phyloP scores from a whole-genome alignment of 169 alveolate genomes.

The Cryptosporidium parvum region DNA sequence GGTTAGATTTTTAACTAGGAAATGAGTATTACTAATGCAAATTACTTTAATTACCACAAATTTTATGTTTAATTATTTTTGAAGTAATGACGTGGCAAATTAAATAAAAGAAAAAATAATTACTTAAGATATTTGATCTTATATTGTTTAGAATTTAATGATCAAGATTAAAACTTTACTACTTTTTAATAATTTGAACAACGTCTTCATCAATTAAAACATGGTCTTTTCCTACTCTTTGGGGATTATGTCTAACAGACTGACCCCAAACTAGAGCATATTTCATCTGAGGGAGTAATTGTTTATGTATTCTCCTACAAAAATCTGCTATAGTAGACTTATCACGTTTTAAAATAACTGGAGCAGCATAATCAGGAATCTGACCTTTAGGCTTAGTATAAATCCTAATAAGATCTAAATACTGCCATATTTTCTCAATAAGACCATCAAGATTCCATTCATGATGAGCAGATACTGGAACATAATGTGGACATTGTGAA shows the following conservation, averaged over 20 bases:
- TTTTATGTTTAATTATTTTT: too few relatives aligned
- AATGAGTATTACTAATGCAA: not conserved
- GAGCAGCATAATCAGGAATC: slow-evolving; percentile 96
- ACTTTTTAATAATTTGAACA: slow-evolving; percentile 88
- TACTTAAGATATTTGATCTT: too few relatives aligned
- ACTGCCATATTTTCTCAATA: slow-evolving; percentile 97
- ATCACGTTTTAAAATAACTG: slow-evolving; percentile 92
- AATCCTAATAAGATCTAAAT: slow-evolving; percentile 94
- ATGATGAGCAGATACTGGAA: slow-evolving; percentile 87
- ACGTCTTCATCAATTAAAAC: slow-evolving; percentile 90
- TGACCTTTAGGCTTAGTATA: slow-evolving; percentile 99
- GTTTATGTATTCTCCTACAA: slow-evolving; percentile 86
- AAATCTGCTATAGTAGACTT: slow-evolving; percentile 87
- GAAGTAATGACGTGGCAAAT: too few relatives aligned
- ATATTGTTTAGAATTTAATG: too few relatives aligned
- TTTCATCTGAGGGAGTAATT: slow-evolving; percentile 89
- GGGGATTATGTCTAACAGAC: slow-evolving; percentile 96
- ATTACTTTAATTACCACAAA: not conserved
- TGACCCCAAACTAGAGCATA: slow-evolving; percentile 99
- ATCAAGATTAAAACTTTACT: not conserved
- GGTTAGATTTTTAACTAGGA: not conserved
- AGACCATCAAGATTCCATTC: slow-evolving; percentile 97
- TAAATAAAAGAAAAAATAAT: too few relatives aligned
- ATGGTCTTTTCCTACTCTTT: slow-evolving; percentile 96
- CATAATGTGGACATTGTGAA: slow-evolving; percentile 95